Base-by-base conservation (phyloP, 768 basidiomycete species). In the Strobilomyces confusus region DNA sequence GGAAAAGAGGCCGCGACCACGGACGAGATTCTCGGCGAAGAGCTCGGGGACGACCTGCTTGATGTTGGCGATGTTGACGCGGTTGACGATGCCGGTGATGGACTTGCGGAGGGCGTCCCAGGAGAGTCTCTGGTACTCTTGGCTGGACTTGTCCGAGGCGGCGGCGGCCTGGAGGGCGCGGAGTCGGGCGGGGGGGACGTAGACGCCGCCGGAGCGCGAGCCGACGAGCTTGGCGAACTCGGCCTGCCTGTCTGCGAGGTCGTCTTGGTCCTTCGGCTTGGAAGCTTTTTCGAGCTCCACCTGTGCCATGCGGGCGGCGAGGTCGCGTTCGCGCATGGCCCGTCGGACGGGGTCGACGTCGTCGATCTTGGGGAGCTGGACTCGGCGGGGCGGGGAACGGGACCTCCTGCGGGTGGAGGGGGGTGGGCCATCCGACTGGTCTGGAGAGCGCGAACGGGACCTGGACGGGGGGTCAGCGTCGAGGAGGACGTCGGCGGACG, bases 1-100 rank as follows among this genome's bases (percentile, higher is more conserved):
- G 20, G 91, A 81, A 66, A 98, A 97, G 37, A 99, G 77, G 1
- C 97, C 97, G 23, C 92, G 80, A 1, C 97, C 97, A 44, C 94
- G 84, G 56, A 98, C 83, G 29, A 99, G 80, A 71, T 99, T 97
- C 71, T 99, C 97, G 2, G 83, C 72, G 64, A 99, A 98, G 23
- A 99, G 72, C 69, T 95, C 92, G 0, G 92, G 92, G 0, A 93
- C 81, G 59, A 95, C 82, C 62, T 87, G 81, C 72, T 98, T 97
- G 81, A 99, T 99, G 69, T 98, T 98, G 61, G 86, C 79, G 19
- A 93, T 80, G 70, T 98, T 98, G 75, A 99, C 92, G 78, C 97
- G 89, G 78, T 99, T 99, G 78, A 98, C 95, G 61, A 98, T 88
- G 92, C 97, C 97, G 26, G 97, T 98, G 64, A 99, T 89, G 47